These are phyloP conservation scores for Claviceps sp. DNA, from an alignment of 2,329 filamentous ascomycete genomes.

Conservation along the genomic window DNA sequence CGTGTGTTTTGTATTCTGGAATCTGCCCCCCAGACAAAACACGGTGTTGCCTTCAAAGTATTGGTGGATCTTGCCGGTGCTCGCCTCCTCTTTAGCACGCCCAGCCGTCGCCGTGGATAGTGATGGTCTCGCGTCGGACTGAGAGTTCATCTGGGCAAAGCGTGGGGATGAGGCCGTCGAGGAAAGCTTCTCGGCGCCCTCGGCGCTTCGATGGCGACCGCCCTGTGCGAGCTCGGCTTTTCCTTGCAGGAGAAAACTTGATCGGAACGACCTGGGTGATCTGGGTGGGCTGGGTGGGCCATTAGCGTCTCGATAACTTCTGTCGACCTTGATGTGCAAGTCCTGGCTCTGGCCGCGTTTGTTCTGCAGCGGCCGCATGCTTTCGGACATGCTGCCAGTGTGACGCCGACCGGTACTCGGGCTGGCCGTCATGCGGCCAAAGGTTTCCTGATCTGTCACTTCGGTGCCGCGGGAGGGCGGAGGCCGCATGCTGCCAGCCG, in stretches of 20 bases:
- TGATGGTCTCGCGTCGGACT: conserved; percentile 7
- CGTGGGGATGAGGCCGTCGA: conserved; percentile 66
- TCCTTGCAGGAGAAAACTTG: conserved; percentile 55
- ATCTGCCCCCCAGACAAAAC: conserved; percentile 73
- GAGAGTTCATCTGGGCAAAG: conserved; percentile 35
- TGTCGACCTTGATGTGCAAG: conserved; percentile 46
- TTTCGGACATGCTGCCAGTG: conserved; percentile 57
- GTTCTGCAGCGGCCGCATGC: conserved; percentile 61
- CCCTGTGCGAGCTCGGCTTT: conserved; percentile 36
- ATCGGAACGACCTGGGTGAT: conserved; percentile 64
- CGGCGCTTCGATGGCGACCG: conserved; percentile 41
- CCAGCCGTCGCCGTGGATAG: conserved; percentile 6
- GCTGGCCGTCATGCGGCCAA: conserved; percentile 59
- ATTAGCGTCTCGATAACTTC: conserved; percentile 38
- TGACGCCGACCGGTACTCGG: conserved; percentile 48
- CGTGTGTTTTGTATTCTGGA: conserved; percentile 76
- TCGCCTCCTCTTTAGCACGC: conserved; percentile 11
- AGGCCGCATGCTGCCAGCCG: conserved; percentile 32
- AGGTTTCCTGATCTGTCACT: conserved; percentile 59
- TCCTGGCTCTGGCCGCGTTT: conserved; percentile 20
- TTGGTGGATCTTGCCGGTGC: conserved; percentile 60
- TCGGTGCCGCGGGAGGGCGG: conserved; percentile 70
- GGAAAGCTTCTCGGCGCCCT: conserved; percentile 70
- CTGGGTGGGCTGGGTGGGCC: conserved; percentile 48
- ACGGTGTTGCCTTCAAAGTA: conserved; percentile 90